phyloP scores from a whole-genome alignment of 2,329 filamentous ascomycete species.

The Phaeoacremonium minimum region DNA sequence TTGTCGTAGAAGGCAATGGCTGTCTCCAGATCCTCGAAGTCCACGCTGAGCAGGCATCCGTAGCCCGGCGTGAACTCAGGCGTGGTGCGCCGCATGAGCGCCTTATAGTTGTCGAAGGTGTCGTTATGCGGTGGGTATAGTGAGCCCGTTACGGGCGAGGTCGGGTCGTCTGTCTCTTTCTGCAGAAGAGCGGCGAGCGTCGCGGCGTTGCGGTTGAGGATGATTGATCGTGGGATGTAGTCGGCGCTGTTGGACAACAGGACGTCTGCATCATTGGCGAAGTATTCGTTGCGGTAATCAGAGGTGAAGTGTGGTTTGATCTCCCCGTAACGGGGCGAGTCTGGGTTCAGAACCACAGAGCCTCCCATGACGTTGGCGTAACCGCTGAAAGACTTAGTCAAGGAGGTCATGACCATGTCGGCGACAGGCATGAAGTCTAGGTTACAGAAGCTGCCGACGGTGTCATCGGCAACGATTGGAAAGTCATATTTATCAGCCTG shows the following conservation, averaged over 20 bases:
- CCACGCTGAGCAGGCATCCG: constrained; percentile 49
- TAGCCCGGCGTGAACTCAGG: constrained; percentile 46
- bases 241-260: constrained; percentile 45
- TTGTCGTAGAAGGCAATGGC: constrained; percentile 45
- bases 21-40: constrained; percentile 36
- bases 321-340: constrained; percentile 31
- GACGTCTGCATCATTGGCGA: constrained; percentile 36
- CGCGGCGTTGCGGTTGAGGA: constrained; percentile 48
- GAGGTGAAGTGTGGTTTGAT: constrained; percentile 25
- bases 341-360: constrained; percentile 43
- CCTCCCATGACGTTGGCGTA: constrained; percentile 51
- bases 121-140: constrained; percentile 35
- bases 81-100: constrained; percentile 29
- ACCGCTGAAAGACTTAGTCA: constrained; percentile 58
- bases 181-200: constrained; percentile 39
- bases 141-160: constrained; percentile 35
- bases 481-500: constrained; percentile 37
- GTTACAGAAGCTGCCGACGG: constrained; percentile 41
- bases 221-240: constrained; percentile 50
- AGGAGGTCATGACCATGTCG: constrained; percentile 45
- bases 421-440: constrained; percentile 43
- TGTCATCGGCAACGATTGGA: constrained; percentile 43
- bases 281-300: constrained; percentile 39
- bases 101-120: constrained; percentile 28
- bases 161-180: constrained; percentile 26